Evolutionary conservation across 495 filamentous ascomycete species (phyloP).

Genomic region (Aspergillus baeticus): DNA sequence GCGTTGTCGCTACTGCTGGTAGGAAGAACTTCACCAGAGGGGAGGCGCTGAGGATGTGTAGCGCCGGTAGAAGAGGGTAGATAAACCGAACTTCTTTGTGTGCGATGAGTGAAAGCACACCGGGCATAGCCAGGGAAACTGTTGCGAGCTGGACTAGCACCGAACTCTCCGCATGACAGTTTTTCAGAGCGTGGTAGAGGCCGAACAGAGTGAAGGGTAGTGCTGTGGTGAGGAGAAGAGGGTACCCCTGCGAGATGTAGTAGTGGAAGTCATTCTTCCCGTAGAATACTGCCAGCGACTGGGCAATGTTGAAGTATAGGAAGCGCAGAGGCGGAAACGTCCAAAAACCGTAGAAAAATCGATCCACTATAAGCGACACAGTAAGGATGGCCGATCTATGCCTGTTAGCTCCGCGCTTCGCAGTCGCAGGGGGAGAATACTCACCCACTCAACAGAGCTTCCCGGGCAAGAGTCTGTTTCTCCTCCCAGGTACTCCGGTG

Average conservation of each 20-base stretch:
- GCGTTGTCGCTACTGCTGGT: constrained; percentile 33
- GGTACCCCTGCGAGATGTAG: constrained; percentile 86
- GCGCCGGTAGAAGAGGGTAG: constrained; percentile 82
- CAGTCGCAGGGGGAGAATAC: constrained; percentile 16
- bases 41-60: constrained; percentile 77
- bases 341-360: constrained; percentile 82
- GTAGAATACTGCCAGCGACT: constrained; percentile 87
- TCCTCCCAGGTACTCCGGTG: constrained; percentile 38
- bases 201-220: constrained; percentile 72
- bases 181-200: constrained; percentile 52
- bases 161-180: constrained; percentile 22
- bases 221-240: constrained; percentile 80
- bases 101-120: constrained; percentile 71
- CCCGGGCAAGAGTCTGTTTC: constrained; percentile 55
- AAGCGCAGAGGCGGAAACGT: constrained; percentile 87
- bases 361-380: constrained; percentile 67
- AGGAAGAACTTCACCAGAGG: constrained; percentile 66
- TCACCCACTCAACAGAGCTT: constrained; percentile 68
- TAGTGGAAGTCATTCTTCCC: constrained; percentile 91
- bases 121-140: constrained; percentile 58
- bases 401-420: neutral
- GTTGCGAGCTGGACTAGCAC: constrained; percentile 59
- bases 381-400: constrained; percentile 54
- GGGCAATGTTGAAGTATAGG: constrained; percentile 87
- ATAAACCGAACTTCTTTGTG: constrained; percentile 99